phyloP scores from a whole-genome alignment of 805 yeast genomes.

The Metschnikowia borealis region DNA sequence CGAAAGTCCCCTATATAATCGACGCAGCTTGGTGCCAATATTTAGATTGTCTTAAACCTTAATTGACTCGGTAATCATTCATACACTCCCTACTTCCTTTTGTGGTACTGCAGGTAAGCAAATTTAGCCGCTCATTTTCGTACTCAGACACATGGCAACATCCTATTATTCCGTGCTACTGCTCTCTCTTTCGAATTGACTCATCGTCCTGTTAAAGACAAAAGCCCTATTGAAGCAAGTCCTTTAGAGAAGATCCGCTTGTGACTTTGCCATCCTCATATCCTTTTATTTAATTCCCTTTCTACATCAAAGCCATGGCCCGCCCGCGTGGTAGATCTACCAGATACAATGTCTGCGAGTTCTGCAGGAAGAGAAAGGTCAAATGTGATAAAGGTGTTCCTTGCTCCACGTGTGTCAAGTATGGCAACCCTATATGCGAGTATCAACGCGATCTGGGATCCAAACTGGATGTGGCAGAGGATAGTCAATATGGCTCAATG shows the following conservation, averaged over 20 bases:
- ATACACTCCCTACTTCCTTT: background rate
- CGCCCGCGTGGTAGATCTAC: constrained; percentile 3
- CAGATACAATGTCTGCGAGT: constrained; percentile 18
- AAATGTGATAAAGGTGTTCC: constrained; percentile 23
- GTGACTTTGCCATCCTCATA: background rate
- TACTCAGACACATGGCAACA: background rate
- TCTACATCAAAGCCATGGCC: background rate
- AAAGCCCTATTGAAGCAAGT: background rate
- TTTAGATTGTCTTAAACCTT: no score
- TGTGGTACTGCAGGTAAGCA: background rate
- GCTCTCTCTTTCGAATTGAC: background rate
- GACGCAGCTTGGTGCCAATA: no score
- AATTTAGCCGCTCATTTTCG: background rate
- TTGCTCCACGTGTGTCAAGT: constrained; percentile 29
- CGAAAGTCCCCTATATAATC: no score
- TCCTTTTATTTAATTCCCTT: no score
- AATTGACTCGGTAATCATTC: no score
- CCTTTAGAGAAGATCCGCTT: no score
- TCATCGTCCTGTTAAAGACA: background rate
- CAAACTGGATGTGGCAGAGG: constrained; percentile 3
- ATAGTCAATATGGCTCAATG: constrained; percentile 6
- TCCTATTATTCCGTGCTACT: background rate
- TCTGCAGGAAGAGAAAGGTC: constrained; percentile 22
- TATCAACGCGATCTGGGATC: constrained; percentile 12
- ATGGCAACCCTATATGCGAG: constrained; percentile 29